Evolutionary conservation across 352 stramenopile genomes (phyloP).

Genomic region (Globisporangium sylvaticum): DNA sequence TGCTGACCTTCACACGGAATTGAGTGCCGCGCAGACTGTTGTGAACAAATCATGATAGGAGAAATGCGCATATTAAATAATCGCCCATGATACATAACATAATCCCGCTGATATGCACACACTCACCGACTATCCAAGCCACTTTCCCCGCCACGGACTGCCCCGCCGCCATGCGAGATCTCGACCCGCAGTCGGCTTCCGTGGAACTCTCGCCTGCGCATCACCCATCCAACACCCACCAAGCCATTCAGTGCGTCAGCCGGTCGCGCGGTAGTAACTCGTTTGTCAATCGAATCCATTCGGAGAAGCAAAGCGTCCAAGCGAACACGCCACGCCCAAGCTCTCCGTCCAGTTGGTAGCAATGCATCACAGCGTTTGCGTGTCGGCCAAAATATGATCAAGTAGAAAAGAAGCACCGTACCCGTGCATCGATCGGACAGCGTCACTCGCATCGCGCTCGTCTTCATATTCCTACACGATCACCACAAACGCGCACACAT

Average conservation of each 20-base stretch:
- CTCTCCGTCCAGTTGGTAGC: not conserved
- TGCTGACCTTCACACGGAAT: constrained; percentile 45
- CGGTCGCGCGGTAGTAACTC: not conserved
- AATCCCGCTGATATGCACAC: not conserved
- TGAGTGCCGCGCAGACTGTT: constrained; percentile 41
- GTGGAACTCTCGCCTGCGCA: constrained; percentile 20
- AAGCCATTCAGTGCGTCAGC: not conserved
- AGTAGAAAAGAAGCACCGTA: constrained; percentile 10
- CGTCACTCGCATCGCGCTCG: constrained; percentile 47
- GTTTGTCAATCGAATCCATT: not conserved
- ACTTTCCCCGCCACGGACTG: constrained; percentile 12
- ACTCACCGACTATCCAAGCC: not conserved
- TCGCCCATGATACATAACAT: not conserved
- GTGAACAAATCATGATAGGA: not conserved
- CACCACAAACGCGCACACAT: not conserved
- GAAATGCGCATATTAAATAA: not conserved
- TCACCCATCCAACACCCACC: too few relatives aligned
- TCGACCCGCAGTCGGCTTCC: constrained; percentile 48
- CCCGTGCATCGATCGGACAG: constrained; percentile 57
- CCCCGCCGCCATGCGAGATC: constrained; percentile 32
- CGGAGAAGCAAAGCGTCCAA: not conserved
- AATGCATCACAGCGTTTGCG: not conserved
- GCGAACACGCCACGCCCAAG: not conserved
- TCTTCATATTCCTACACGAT: constrained; percentile 53
- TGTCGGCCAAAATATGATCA: not conserved